A percentile compares a stretch with the other conserved stretches of the same genome.
These are phyloP conservation scores for Fusarium annulatum DNA, from an alignment of 2,329 filamentous ascomycete species.

Conservation along the genomic window DNA sequence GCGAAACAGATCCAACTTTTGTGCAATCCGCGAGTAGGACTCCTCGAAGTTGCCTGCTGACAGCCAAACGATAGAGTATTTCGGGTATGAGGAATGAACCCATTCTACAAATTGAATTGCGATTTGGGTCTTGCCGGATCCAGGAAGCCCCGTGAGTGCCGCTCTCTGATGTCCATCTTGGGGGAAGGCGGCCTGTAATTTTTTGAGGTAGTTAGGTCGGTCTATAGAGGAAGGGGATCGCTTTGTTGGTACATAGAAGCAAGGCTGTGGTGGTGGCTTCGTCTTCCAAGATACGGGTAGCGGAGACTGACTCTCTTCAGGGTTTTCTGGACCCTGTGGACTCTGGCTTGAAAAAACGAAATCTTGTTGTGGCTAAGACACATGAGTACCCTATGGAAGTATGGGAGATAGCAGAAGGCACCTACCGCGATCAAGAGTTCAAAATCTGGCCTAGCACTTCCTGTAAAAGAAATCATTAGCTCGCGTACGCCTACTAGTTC, in stretches of 20 bases:
- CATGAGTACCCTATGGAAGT: neutral
- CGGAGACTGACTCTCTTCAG: too few relatives aligned
- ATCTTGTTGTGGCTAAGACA: neutral
- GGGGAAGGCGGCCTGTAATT: neutral
- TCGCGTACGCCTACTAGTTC: fast-evolving
- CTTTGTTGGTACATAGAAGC: neutral
- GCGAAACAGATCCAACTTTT: neutral
- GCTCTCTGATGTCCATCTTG: neutral
- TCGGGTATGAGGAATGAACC: neutral
- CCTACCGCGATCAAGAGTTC: neutral
- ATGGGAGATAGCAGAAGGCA: neutral
- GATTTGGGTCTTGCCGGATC: neutral
- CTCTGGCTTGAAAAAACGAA: fast-evolving
- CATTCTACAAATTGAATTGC: neutral
- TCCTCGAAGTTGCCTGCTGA: neutral
- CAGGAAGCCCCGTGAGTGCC: neutral
- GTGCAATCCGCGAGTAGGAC: neutral
- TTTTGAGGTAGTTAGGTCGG: neutral
- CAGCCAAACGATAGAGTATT: neutral
- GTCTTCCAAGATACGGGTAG: neutral
- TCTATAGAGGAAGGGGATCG: neutral
- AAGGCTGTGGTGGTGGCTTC: neutral
- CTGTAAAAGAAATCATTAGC: fast-evolving
- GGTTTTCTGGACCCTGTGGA: too few relatives aligned
- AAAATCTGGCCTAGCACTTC: neutral